These are phyloP conservation scores for Herpetospermum pedunculosum DNA, from an alignment of 306 rosid genomes.

Conservation along the genomic window DNA sequence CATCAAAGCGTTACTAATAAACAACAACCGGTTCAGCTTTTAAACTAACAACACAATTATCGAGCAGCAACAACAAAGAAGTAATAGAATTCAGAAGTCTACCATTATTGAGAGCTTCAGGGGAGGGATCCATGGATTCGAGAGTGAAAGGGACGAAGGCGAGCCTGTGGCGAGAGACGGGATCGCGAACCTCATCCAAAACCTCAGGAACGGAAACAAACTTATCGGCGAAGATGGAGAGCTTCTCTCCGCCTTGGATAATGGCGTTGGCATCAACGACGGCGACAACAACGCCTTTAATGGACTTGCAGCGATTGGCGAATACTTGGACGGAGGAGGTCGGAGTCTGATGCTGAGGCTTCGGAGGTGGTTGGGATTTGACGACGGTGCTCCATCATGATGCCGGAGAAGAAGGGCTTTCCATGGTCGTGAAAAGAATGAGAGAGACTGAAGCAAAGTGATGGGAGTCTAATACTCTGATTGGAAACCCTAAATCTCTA, in stretches of 20 bases:
- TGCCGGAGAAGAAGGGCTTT: constrained; percentile 5
- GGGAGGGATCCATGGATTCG: constrained; percentile 69
- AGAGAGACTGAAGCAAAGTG: not conserved
- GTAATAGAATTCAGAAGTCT: constrained; percentile 1
- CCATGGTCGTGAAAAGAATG: not conserved
- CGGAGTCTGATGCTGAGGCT: constrained; percentile 23
- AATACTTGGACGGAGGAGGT: constrained; percentile 19
- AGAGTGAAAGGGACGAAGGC: constrained; percentile 57
- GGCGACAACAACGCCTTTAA: constrained; percentile 54
- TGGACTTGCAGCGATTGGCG: constrained; percentile 41
- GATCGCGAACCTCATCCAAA: constrained; percentile 75
- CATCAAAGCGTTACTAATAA: not conserved
- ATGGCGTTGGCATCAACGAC: constrained; percentile 77
- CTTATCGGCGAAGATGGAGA: constrained; percentile 52
- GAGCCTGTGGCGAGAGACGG: constrained; percentile 81
- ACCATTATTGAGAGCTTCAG: constrained; percentile 75
- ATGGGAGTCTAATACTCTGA: too few species aligned
- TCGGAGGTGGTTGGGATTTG: constrained; percentile 34
- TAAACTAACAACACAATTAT: not conserved
- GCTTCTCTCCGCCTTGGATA: constrained; percentile 57
- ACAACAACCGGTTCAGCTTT: not conserved
- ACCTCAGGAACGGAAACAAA: constrained; percentile 65
- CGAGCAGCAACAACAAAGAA: not conserved
- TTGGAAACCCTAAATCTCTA: not conserved
- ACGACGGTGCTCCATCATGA: constrained; percentile 55